A percentile compares a stretch with the other conserved stretches of the same genome.
These are phyloP conservation scores for Candida silvicultrix DNA, from an alignment of 805 yeast species.

Conservation along the genomic window DNA sequence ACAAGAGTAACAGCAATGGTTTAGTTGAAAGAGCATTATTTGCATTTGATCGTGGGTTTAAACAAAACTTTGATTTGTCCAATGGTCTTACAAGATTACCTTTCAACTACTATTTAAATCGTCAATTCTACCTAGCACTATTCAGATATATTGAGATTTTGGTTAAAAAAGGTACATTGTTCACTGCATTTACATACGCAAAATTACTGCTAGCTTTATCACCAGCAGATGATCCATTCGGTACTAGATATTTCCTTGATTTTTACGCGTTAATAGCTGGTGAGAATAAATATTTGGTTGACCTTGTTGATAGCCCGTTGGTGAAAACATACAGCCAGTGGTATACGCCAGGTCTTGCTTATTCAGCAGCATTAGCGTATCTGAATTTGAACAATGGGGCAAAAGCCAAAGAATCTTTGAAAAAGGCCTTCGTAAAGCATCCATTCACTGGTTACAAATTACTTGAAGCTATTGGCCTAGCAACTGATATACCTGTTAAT, in stretches of 20 bases:
- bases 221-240: conserved; percentile 80
- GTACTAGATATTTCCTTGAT: conserved; percentile 79
- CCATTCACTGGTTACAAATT: conserved; percentile 52
- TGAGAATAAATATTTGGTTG: conserved; percentile 56
- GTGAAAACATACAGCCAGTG: conserved; percentile 53
- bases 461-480: conserved; percentile 38
- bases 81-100: conserved; percentile 60
- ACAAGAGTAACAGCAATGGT: conserved; percentile 61
- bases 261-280: conserved; percentile 63
- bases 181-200: conserved; percentile 71
- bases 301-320: conserved; percentile 50
- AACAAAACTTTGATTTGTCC: conserved; percentile 50
- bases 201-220: conserved; percentile 62
- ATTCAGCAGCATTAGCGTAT: conserved; percentile 61
- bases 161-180: conserved; percentile 71
- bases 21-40: conserved; percentile 72
- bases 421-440: conserved; percentile 45
- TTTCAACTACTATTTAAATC: conserved; percentile 64
- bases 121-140: conserved; percentile 69
- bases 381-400: conserved; percentile 33
- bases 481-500: conserved; percentile 22
- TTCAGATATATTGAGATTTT: conserved; percentile 67
- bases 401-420: conserved; percentile 42
- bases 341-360: conserved; percentile 68
- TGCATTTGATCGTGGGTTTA: conserved; percentile 71